phyloP scores from a whole-genome alignment of 352 stramenopile genomes.

The Elongisporangium senticosum region DNA sequence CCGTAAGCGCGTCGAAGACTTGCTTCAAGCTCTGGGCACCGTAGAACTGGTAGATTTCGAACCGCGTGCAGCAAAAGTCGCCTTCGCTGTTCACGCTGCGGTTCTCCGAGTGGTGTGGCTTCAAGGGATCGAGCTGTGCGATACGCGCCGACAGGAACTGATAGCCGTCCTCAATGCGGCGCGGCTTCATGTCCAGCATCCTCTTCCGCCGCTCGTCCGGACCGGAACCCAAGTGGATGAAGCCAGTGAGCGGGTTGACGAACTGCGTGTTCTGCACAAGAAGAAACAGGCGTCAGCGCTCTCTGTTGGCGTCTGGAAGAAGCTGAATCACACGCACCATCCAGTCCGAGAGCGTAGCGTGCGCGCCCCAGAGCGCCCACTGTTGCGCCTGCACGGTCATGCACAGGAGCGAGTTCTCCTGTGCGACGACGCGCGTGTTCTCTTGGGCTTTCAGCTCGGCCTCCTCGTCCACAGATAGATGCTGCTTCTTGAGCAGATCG shows the following conservation, averaged over 20 bases:
- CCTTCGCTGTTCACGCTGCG: slow-evolving; percentile 16
- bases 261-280: too few species aligned
- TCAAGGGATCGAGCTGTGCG: slow-evolving; percentile 2
- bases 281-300: too few species aligned
- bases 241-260: too few species aligned
- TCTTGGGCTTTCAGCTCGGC: too few species aligned
- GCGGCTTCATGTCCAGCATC: slow-evolving; percentile 27
- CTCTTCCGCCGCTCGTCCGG: slow-evolving; percentile 16
- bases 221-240: slow-evolving; percentile 24
- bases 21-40: slow-evolving; percentile 33
- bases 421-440: too few species aligned
- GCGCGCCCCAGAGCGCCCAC: too few species aligned
- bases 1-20: slow-evolving; percentile 43
- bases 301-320: too few species aligned
- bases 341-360: too few species aligned
- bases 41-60: slow-evolving; percentile 38
- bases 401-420: too few species aligned
- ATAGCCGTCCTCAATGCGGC: slow-evolving; percentile 27
- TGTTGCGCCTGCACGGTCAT: too few species aligned
- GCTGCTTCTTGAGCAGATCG: neutral
- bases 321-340: too few species aligned
- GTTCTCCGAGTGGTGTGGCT: slow-evolving; percentile 3
- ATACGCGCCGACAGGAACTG: slow-evolving; percentile 28
- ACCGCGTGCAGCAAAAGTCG: slow-evolving; percentile 26
- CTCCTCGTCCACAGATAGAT: neutral